Evolutionary conservation across 2,329 filamentous ascomycete species (phyloP).

Genomic region (Epichloe coenophiala): DNA sequence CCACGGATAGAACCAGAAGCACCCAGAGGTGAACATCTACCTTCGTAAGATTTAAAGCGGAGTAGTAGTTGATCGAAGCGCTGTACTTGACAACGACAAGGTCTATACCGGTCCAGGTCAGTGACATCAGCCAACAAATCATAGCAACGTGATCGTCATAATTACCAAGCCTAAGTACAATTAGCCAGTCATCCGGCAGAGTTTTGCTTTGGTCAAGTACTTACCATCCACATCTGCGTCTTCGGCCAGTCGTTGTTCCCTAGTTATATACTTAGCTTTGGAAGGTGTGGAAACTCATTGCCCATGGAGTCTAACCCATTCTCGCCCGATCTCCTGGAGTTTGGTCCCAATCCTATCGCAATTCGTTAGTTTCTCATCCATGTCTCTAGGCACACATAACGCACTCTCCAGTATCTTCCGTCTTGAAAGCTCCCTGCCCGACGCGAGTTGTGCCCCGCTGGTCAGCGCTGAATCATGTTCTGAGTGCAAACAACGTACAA

Average conservation of each 20-base stretch:
- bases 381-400: slow-evolving; percentile 2
- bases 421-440: slow-evolving; percentile 8
- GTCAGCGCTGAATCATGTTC: no score
- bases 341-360: slow-evolving; percentile 24
- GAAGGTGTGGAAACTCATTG: no score
- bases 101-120: slow-evolving; percentile 23
- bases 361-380: slow-evolving; percentile 8
- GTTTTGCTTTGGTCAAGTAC: slow-evolving; percentile 3
- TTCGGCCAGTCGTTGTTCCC: slow-evolving; percentile 41
- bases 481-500: background rate
- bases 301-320: slow-evolving; percentile 12
- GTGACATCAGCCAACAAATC: no score
- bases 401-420: slow-evolving; percentile 9
- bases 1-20: no score
- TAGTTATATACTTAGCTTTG: background rate
- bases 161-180: slow-evolving; percentile 14
- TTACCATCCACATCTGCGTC: slow-evolving; percentile 42
- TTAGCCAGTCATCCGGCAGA: slow-evolving; percentile 8
- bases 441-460: slow-evolving; percentile 6
- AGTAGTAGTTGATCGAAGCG: slow-evolving; percentile 51
- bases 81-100: slow-evolving; percentile 54
- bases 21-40: slow-evolving; percentile 3
- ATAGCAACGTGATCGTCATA: background rate
- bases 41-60: slow-evolving; percentile 34
- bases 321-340: slow-evolving; percentile 33